Evolutionary conservation across 176 grass and related monocot genomes (phyloP), one percentile per base, ranked within the genome.

Genomic region (Avena eriantha): DNA sequence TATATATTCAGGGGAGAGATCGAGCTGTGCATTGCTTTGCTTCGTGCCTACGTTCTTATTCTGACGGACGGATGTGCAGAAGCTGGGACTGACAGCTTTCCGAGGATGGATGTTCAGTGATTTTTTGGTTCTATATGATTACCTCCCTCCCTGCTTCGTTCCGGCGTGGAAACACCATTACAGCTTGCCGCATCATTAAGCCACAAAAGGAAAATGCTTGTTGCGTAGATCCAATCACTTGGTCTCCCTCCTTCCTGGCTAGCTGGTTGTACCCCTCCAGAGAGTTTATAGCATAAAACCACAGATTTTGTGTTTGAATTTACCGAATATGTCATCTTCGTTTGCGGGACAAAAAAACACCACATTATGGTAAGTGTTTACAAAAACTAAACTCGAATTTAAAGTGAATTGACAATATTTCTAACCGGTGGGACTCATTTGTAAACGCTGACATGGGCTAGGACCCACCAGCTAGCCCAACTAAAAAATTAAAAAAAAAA

Each of bases 21-120:
- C n/a, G 66, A 69, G 34, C 66, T 21, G 67, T 69, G 19, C 67
- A 41, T 69, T 9, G 67, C 45, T 80, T 89, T 84, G 81, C 87
- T 84, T 89, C 81, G 18, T 24, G 87, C 66, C 3, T 53, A 89
- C 81, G 87, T 22, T 56, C 41, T 29, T 24, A 4, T 15, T 17
- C 29, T 3, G 15, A 68, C 31, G 64, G 65, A 17, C 65, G 16
- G 35, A 19, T 41, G 39, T 41, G 39, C 39, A 41, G 39, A 41
- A 41, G 39, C 39, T 41, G 39, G 39, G 45, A 7, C 46, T 19
- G 31, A 58, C 33, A 45, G 59, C 79, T 87, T 87, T 81, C 79
- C 57, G 14, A 87, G 15, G 11, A 87, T 6, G 15, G 11, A 87
- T 6, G 57, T 59, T 14, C 29, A 26, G 56, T 67, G 11, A 7